Percentiles rank a stretch among this genome's conserved stretches.
Evolutionary conservation across 352 stramenopile genomes (phyloP).

Genomic region (Chrysophaeum taylorii): DNA sequence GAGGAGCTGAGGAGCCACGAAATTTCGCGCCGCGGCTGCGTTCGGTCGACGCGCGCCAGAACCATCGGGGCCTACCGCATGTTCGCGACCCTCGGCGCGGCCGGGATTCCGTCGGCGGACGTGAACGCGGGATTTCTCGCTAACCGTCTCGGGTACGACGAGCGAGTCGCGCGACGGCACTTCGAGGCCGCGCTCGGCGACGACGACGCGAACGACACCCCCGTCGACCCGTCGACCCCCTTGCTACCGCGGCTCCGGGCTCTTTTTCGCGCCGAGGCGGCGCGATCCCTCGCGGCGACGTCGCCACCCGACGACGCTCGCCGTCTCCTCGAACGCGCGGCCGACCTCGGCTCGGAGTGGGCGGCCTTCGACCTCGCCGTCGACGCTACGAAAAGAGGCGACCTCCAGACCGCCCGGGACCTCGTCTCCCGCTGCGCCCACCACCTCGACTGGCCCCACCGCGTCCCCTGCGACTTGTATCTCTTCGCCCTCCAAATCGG

Average conservation of each 20-base stretch:
- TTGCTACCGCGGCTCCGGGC: too few relatives aligned
- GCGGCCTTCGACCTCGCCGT: neutral
- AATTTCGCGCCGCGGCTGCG: too few relatives aligned
- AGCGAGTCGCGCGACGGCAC: too few relatives aligned
- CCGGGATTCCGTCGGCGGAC: neutral
- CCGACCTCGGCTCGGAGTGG: neutral
- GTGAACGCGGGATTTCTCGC: conserved; percentile 3
- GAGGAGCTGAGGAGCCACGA: neutral
- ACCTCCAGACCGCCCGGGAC: neutral
- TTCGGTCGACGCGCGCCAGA: neutral
- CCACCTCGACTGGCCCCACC: neutral
- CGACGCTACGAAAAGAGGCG: neutral
- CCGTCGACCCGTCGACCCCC: too few relatives aligned
- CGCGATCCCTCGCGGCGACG: neutral
- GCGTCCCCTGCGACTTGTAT: neutral
- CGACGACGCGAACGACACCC: too few relatives aligned
- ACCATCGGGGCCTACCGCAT: conserved; percentile 4
- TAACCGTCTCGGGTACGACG: neutral
- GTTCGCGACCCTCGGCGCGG: conserved; percentile 4
- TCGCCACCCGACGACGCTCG: too few relatives aligned
- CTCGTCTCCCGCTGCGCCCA: neutral
- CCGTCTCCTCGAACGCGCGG: neutral
- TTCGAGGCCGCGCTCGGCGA: too few relatives aligned
- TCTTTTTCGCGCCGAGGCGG: neutral
- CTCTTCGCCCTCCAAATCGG: too few relatives aligned